Conservation (phyloP, 2,329 filamentous ascomycete genomes). For the Colletotrichum cereale region DNA sequence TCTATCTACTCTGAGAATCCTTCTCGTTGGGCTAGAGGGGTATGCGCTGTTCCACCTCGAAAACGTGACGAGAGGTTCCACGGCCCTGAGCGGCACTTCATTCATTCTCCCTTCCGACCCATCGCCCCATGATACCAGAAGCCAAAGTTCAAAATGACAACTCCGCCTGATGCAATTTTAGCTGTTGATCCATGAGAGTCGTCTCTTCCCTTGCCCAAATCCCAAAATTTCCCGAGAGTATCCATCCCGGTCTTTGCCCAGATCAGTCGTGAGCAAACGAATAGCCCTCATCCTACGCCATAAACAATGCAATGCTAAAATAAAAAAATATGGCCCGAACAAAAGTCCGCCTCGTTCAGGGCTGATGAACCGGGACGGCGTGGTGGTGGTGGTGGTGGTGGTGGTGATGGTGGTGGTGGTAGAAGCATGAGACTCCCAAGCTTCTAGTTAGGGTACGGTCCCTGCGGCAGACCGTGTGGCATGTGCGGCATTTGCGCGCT, state of each 20-base stretch:
- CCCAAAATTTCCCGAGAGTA: constrained; percentile 11
- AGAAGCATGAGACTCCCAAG: constrained; percentile 16
- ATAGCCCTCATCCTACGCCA: constrained; percentile 39
- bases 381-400: not conserved
- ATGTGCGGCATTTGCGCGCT: constrained; percentile 36
- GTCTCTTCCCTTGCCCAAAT: constrained; percentile 19
- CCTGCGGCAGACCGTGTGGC: constrained; percentile 45
- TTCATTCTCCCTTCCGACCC: not conserved
- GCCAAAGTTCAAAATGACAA: constrained; percentile 19
- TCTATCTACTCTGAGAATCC: constrained; percentile 24
- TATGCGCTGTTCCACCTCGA: not conserved
- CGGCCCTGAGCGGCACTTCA: not conserved
- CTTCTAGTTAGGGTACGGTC: constrained; percentile 53
- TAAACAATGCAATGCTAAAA: constrained; percentile 39
- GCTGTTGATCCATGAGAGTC: constrained; percentile 25
- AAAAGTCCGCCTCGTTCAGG: constrained; percentile 2
- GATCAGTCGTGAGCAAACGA: constrained; percentile 25
- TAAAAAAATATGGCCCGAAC: constrained; percentile 14
- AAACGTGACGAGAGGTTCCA: constrained; percentile 23
- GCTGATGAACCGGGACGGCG: not conserved
- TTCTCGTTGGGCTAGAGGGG: not conserved
- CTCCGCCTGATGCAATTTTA: constrained; percentile 39
- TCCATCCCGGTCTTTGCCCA: constrained; percentile 19
- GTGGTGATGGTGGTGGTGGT: not conserved
- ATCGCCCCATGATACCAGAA: constrained; percentile 6